phyloP scores from a whole-genome alignment of 768 basidiomycete species.

The Suillus subaureus region DNA sequence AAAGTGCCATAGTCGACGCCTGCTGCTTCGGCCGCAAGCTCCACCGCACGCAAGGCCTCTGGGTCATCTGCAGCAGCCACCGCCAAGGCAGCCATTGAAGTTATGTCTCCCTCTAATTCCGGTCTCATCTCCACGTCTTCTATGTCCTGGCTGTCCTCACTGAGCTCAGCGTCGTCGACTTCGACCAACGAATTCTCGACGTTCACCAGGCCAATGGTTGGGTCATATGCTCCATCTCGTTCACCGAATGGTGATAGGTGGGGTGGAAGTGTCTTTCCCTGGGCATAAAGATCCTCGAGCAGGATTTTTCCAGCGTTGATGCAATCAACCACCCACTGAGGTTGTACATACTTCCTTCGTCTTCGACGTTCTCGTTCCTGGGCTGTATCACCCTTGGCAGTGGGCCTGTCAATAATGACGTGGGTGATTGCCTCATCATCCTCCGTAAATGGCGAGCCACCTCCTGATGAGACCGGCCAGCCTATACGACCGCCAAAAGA shows the following conservation, averaged over 20 bases:
- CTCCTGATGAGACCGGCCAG: conserved; percentile 82
- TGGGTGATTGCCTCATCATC: conserved; percentile 87
- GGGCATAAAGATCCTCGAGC: conserved; percentile 82
- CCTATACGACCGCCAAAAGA: conserved; percentile 92
- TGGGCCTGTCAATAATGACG: conserved; percentile 90
- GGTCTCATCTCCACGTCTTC: conserved; percentile 18
- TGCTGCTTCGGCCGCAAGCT: conserved; percentile 88
- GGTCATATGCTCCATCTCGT: conserved; percentile 75
- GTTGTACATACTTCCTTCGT: conserved; percentile 88
- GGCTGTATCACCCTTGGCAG: conserved; percentile 51
- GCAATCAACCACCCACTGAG: conserved; percentile 98
- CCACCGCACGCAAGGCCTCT: conserved; percentile 78
- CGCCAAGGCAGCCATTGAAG: conserved; percentile 28
- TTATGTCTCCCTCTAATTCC: conserved; percentile 32
- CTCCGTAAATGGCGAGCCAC: conserved; percentile 80
- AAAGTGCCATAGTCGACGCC: conserved; percentile 82
- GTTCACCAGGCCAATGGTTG: conserved; percentile 40
- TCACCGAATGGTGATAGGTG: conserved; percentile 96
- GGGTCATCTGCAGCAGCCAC: conserved; percentile 53
- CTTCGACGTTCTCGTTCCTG: conserved; percentile 63
- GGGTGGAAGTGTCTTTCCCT: conserved; percentile 86
- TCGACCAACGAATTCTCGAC: conserved; percentile 29
- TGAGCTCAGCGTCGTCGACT: conserved; percentile 34
- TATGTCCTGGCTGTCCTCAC: conserved; percentile 34
- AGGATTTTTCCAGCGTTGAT: conserved; percentile 86